Evolutionary conservation across 495 filamentous ascomycete genomes (phyloP), one percentile per base, ranked within the genome.

Genomic region (Apodospora peruviana): DNA sequence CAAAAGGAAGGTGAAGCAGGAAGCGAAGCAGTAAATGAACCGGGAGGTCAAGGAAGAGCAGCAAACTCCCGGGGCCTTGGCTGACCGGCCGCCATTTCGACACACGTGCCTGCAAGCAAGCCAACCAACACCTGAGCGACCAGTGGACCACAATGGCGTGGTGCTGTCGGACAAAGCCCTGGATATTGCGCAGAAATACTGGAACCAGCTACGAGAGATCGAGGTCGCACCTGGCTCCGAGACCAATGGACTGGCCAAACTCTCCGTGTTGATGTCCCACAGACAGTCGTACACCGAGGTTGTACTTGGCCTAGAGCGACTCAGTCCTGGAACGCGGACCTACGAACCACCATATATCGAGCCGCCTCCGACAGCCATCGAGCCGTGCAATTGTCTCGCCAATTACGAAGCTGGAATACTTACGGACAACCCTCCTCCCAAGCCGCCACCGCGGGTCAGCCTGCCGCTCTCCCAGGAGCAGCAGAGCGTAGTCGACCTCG

Each of bases 391-490:
- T n/a, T n/a, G n/a, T n/a, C n/a, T n/a, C n/a, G n/a, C n/a, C n/a
- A n/a, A n/a, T n/a, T n/a, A n/a, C n/a, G n/a, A n/a, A n/a, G n/a
- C n/a, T n/a, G n/a, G n/a, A n/a, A n/a, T n/a, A n/a, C n/a, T n/a
- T n/a, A n/a, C n/a, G n/a, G n/a, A n/a, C 7, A 32, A 32, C 27
- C 27, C 27, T 32, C 14, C 27, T 32, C 7, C 27, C 27, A 14
- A 12, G 25, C 4, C 16, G 29, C 29, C 32, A 11, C 25, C 43
- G 14, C 21, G 9, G 21, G 20, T 20, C 2, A 54, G 59, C 36
- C 62, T 53, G 4, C 4, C 37, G 5, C 62, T 79, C 5, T 71
- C 67, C 41, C 52, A 58, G 7, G 77, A 79, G 50, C 78, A 83
- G 48, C 51, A 50, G 9, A 58, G 53, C 9, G 44, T 82, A 1